phyloP scores from a whole-genome alignment of 371 early-diverging fungal species.

The Amoeboaphelidium protococcarum region DNA sequence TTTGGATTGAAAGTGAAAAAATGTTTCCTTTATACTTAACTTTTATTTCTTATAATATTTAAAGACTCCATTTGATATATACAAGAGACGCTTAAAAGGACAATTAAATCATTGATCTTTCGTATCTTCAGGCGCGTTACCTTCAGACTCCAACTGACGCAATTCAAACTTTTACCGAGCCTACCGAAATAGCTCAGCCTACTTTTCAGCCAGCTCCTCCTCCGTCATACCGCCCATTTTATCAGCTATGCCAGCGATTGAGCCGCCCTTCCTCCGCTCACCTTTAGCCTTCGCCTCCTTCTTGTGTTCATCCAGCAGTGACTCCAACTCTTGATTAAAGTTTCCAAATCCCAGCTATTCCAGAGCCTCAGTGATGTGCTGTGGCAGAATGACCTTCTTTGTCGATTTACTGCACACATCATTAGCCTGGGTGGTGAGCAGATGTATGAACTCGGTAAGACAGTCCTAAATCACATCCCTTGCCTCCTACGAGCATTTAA shows the following conservation, averaged over 20 bases:
- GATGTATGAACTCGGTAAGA: slow-evolving; percentile 32
- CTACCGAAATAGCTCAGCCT: slow-evolving; percentile 78
- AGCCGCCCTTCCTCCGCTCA: slow-evolving; percentile 23
- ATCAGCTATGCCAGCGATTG: slow-evolving; percentile 61
- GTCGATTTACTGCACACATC: slow-evolving; percentile 87
- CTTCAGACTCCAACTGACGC: too few relatives aligned
- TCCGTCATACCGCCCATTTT: slow-evolving; percentile 54
- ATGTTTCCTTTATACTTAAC: too few relatives aligned
- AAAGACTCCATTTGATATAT: too few relatives aligned
- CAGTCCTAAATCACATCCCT: slow-evolving; percentile 77
- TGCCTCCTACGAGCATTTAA: slow-evolving; percentile 77
- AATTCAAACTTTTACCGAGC: slow-evolving; percentile 37
- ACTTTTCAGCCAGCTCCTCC: slow-evolving; percentile 67
- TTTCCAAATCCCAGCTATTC: slow-evolving; percentile 73
- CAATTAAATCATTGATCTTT: too few relatives aligned
- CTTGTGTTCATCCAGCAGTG: slow-evolving; percentile 65
- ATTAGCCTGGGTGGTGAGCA: slow-evolving; percentile 55
- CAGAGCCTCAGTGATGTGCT: slow-evolving; percentile 79
- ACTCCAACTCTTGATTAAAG: slow-evolving; percentile 64
- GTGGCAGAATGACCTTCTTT: slow-evolving; percentile 93
- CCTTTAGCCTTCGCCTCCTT: slow-evolving; percentile 41
- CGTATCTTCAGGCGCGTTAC: too few relatives aligned
- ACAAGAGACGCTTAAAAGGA: too few relatives aligned
- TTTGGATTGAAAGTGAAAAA: too few relatives aligned
- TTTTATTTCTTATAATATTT: too few relatives aligned